Evolutionary conservation across 176 grass and related monocot species (phyloP), one percentile per base, ranked within the genome.

Genomic region (Zea mays): DNA sequence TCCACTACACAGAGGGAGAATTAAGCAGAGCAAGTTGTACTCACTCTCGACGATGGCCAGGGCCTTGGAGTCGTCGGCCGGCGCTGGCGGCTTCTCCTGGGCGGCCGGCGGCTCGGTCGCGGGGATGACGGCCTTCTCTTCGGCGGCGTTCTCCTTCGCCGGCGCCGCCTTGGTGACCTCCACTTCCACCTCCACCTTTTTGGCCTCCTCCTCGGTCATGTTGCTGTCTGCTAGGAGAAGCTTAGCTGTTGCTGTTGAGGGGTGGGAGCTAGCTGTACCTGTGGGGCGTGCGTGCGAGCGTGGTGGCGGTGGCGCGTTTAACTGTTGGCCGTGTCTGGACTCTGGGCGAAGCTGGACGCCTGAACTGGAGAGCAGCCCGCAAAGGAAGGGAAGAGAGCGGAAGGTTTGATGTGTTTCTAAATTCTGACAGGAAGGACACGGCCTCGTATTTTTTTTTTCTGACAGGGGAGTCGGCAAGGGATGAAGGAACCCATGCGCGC

Each of bases 81-180:
- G 46, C 5, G 65, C 62, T 69, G 79, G 49, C 4, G 67, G n/a
- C 79, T 86, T 88, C 45, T 90, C 86, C 17, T 79, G 84, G 15
- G 85, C 85, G 41, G 82, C 80, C 13, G 84, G 74, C 10, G 82
- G 75, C 67, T 76, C 85, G n/a, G 78, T 57, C 4, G 38, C 74
- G 8, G 88, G 86, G 85, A 93, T 81, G 73, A 89, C 86, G 47
- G 79, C 78, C 91, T 97, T 97, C 94, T 97, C 91, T 86, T 97
- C 94, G 5, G 90, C 71, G 27, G 91, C 94, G 66, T 93, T 91
- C 86, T 93, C 91, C 88, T 97, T 97, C 20, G 90, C 44, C 12
- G n/a, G n/a, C 15, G 60, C 21, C 15, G 75, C 51, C 51, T 76
- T 64, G 15, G 85, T 12, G 67, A 74, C 86, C 86, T n/a, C n/a